These are phyloP conservation scores for Phialophora verrucosa DNA, from an alignment of 2,329 filamentous ascomycete species.

Conservation along the genomic window DNA sequence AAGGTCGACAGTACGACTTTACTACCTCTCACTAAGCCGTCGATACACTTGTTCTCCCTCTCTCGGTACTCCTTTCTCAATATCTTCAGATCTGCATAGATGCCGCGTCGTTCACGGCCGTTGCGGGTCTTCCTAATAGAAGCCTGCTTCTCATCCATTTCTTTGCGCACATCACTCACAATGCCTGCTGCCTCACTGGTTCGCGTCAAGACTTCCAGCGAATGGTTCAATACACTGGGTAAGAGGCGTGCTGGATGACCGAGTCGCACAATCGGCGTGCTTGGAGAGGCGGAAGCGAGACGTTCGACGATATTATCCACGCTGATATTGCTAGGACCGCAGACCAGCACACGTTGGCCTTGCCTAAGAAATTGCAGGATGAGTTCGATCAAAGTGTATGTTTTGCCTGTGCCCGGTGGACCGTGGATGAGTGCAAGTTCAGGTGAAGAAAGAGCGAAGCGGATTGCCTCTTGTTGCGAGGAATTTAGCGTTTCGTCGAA, in stretches of 20 bases:
- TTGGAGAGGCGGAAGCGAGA: slow-evolving; percentile 65
- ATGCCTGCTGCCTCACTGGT: slow-evolving; percentile 89
- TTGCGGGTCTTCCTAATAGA: slow-evolving; percentile 85
- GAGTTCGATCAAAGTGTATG: slow-evolving; percentile 92
- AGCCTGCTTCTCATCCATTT: slow-evolving; percentile 91
- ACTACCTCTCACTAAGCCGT: slow-evolving; percentile 73
- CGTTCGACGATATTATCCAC: slow-evolving; percentile 98
- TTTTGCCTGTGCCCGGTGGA: slow-evolving; percentile 95
- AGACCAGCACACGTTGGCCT: slow-evolving; percentile 80
- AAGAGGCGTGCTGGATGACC: slow-evolving; percentile 91
- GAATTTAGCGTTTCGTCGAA: slow-evolving; percentile 63
- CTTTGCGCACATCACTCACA: slow-evolving; percentile 84
- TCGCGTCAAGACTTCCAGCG: slow-evolving; percentile 85
- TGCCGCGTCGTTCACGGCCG: slow-evolving; percentile 76
- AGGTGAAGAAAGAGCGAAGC: slow-evolving; percentile 80
- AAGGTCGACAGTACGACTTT: slow-evolving; percentile 91
- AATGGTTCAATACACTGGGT: slow-evolving; percentile 85
- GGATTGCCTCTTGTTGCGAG: slow-evolving; percentile 67
- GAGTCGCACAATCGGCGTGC: slow-evolving; percentile 83
- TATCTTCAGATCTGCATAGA: slow-evolving; percentile 84
- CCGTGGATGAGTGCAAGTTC: slow-evolving; percentile 93
- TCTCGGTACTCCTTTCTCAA: slow-evolving; percentile 87
- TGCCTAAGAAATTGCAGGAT: slow-evolving; percentile 86
- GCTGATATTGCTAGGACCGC: slow-evolving; percentile 93
- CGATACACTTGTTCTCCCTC: slow-evolving; percentile 80